Evolutionary conservation across 768 basidiomycete species (phyloP).

Genomic region (Trametes cingulata): DNA sequence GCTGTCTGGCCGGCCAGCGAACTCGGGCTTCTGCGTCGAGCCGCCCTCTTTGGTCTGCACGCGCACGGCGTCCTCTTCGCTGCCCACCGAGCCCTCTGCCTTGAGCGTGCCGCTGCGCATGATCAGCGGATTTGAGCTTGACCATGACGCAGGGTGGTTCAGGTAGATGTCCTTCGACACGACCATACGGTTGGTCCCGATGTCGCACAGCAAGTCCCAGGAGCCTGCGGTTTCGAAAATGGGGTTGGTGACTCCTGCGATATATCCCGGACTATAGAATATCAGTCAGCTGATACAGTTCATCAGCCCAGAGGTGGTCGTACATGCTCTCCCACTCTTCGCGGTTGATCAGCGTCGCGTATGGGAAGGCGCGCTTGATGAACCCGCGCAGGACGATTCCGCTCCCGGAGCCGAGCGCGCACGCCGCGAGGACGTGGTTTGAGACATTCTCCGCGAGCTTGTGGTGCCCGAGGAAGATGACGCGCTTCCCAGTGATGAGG

Average conservation of each 20-base stretch:
- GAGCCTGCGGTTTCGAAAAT: conserved; percentile 85
- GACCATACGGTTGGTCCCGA: conserved; percentile 82
- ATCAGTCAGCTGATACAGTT: not conserved
- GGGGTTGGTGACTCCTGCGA: conserved; percentile 97
- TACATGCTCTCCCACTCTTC: conserved; percentile 92
- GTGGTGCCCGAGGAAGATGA: conserved; percentile 91
- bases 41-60: conserved; percentile 53
- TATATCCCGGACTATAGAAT: conserved; percentile 74
- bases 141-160: conserved; percentile 43
- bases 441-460: conserved; percentile 90
- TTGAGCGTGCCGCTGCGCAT: conserved; percentile 62
- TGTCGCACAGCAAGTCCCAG: conserved; percentile 95
- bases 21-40: conserved; percentile 49
- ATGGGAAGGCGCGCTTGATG: conserved; percentile 91
- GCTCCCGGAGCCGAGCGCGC: conserved; percentile 89
- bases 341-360: conserved; percentile 84
- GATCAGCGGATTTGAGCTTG: conserved; percentile 40
- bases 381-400: conserved; percentile 84
- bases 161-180: conserved; percentile 83
- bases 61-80: conserved; percentile 73
- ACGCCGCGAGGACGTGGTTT: conserved; percentile 89
- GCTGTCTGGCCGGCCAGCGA: conserved; percentile 55
- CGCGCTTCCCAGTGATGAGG: conserved; percentile 91
- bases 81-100: conserved; percentile 59
- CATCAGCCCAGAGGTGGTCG: conserved; percentile 34